Base-by-base conservation (phyloP, 1,284 basidiomycete genomes). In the Gastroboletus turbinatus region DNA sequence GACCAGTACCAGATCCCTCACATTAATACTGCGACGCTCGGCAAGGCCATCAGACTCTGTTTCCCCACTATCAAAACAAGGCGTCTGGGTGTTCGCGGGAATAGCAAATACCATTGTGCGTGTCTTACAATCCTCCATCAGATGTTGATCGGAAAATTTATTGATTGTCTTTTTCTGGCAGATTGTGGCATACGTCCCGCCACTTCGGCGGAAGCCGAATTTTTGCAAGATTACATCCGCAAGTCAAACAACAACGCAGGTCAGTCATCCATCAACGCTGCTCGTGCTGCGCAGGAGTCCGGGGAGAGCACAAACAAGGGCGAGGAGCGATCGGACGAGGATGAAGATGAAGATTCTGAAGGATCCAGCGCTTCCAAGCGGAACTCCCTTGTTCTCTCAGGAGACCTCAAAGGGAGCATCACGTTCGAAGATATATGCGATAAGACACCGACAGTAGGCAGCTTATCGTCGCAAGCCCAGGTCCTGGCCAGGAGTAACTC, bases 51-150 rank as follows among this genome's bases (percentile, higher is more conserved):
- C 66, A 82, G 93, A 60, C 83, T 91, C 55, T 94, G 92, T 73
- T 97, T 94, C 76, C 92, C 92, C 45, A 90, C 89, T 62, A 94
- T 97, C 82, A 94, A 94, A 81, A 96, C 94, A 45, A 82, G 94
- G 63, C 87, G 94, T 56, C 75, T 96, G 56, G 94, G 94, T 56
- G 92, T 94, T 55, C 79, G 94, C 71, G 94, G 94, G 53, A 94
- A 95, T 77, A 93, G 87, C 76, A 93, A 94, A 79, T 94, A 94
- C 76, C 92, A 94, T 73, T 94, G 90, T 92, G 65, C 68, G 87
- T 82, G 60, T 66, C 61, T 64, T 60, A 58, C 59, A 60, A 60
- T 60, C 51, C 60, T 62, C 60, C 64, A 61, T 73, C 63, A 69
- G 30, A 50, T 57, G 46, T 49, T 67, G 66, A 66, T 71, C 65